Evolutionary conservation across 108 stramenopile species (phyloP).

Genomic region (Nitzschia inconspicua): DNA sequence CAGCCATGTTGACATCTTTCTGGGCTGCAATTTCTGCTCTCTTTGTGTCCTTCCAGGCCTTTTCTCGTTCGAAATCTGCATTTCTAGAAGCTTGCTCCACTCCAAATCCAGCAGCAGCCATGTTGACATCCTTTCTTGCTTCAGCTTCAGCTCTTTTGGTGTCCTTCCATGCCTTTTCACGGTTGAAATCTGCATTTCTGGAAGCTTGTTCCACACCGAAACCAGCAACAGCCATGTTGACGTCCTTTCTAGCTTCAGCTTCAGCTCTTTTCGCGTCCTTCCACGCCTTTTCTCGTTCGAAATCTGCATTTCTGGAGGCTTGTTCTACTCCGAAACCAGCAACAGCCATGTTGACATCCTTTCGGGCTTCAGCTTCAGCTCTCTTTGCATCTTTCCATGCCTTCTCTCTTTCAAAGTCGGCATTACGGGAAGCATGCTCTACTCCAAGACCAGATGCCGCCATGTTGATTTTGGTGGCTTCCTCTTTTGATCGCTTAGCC

Average conservation of each 20-base stretch:
- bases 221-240: conserved; percentile 28
- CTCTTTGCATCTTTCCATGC: conserved; percentile 23
- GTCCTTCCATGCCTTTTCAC: conserved; percentile 17
- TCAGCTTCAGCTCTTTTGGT: background rate
- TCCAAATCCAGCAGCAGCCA: conserved; percentile 2
- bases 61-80: conserved; percentile 18
- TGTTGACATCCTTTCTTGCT: conserved; percentile 14
- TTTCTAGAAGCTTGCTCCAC: background rate
- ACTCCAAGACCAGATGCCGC: conserved; percentile 32
- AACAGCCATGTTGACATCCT: conserved; percentile 38
- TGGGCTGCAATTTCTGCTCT: background rate
- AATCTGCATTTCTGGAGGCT: conserved; percentile 34
- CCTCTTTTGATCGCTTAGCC: conserved; percentile 17
- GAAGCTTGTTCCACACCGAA: conserved; percentile 19
- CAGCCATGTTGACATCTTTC: conserved; percentile 17
- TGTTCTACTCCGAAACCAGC: conserved; percentile 34
- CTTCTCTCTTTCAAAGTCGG: conserved; percentile 28
- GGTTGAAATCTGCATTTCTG: conserved; percentile 10
- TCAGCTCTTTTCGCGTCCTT: conserved; percentile 18
- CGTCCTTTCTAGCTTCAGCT: conserved; percentile 25
- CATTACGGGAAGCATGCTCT: conserved; percentile 30
- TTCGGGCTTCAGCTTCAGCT: conserved; percentile 16
- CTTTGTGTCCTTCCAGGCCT: conserved; percentile 23
- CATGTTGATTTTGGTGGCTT: conserved; percentile 33
- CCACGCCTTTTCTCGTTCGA: conserved; percentile 31